Evolutionary conservation across 495 filamentous ascomycete species (phyloP).

Genomic region (Neurospora sp.): DNA sequence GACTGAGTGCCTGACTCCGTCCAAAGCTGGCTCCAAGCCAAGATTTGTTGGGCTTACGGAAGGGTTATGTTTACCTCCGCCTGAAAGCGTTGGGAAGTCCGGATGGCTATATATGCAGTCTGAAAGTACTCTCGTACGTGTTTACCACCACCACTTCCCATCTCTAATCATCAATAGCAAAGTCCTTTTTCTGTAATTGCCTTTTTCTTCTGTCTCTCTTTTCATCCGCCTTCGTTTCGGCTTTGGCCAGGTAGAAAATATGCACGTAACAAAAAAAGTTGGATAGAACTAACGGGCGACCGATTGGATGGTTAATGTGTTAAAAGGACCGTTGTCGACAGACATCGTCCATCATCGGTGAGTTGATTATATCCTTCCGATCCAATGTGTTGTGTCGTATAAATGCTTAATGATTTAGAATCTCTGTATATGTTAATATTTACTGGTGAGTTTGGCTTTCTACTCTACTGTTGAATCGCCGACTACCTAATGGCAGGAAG

Average conservation of each 20-base stretch:
- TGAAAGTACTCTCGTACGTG: neutral
- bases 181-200: neutral
- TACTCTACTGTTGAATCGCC: neutral
- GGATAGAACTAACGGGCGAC: neutral
- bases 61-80: neutral
- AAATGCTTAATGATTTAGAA: neutral
- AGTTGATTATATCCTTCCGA: neutral
- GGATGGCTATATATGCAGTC: neutral
- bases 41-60: neutral
- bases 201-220: neutral
- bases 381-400: neutral
- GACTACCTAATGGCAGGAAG: neutral
- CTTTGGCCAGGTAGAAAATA: neutral
- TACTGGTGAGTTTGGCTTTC: neutral
- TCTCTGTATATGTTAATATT: neutral
- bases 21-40: neutral
- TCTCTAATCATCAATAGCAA: conserved; percentile 2
- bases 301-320: neutral
- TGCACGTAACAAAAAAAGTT: neutral
- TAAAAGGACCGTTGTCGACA: neutral
- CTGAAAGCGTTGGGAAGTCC: neutral
- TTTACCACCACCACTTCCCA: neutral
- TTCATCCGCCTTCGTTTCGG: neutral
- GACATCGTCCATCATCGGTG: neutral
- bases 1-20: conserved; percentile 40